A percentile compares a stretch with the other conserved stretches of the same genome.
These are phyloP conservation scores for Bipolaris victoriae DNA, from an alignment of 2,329 filamentous ascomycete species.

Conservation along the genomic window DNA sequence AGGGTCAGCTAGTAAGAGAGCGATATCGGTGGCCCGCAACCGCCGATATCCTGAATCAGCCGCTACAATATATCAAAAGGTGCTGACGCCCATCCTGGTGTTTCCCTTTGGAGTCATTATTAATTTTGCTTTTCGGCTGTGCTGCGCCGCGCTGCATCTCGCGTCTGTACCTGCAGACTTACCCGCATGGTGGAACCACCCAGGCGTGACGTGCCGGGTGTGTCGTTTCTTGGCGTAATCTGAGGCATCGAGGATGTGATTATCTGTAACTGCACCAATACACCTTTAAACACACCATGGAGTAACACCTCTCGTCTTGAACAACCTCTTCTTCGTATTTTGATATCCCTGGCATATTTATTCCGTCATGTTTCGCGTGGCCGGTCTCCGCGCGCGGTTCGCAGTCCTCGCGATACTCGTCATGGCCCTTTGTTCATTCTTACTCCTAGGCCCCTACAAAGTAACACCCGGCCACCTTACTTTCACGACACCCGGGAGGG, in stretches of 20 bases:
- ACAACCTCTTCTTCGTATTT: not conserved
- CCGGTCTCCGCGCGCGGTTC: slow-evolving; percentile 45
- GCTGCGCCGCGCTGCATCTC: not conserved
- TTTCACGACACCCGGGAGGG: slow-evolving; percentile 23
- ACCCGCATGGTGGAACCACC: slow-evolving; percentile 15
- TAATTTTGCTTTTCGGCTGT: not conserved
- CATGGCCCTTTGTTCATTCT: slow-evolving; percentile 62
- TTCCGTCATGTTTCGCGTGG: slow-evolving; percentile 36
- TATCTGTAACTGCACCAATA: slow-evolving; percentile 5
- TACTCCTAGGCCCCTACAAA: slow-evolving; percentile 66
- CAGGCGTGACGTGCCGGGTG: slow-evolving; percentile 11
- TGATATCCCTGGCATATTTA: not conserved
- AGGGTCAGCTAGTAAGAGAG: slow-evolving; percentile 25
- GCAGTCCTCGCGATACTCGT: slow-evolving; percentile 58
- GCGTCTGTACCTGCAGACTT: slow-evolving; percentile 15
- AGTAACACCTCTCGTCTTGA: not conserved
- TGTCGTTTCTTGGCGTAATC: slow-evolving; percentile 22
- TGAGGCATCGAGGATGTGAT: slow-evolving; percentile 18
- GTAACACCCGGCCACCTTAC: slow-evolving; percentile 41
- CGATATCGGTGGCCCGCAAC: slow-evolving; percentile 42
- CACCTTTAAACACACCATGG: slow-evolving; percentile 7
- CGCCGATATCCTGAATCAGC: slow-evolving; percentile 36
- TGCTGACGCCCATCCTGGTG: slow-evolving; percentile 14
- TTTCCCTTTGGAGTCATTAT: slow-evolving; percentile 3
- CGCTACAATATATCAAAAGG: slow-evolving; percentile 30